Percentiles rank a stretch among this genome's conserved stretches.
Evolutionary conservation across 768 basidiomycete species (phyloP).

Genomic region (Suillus alpinus): DNA sequence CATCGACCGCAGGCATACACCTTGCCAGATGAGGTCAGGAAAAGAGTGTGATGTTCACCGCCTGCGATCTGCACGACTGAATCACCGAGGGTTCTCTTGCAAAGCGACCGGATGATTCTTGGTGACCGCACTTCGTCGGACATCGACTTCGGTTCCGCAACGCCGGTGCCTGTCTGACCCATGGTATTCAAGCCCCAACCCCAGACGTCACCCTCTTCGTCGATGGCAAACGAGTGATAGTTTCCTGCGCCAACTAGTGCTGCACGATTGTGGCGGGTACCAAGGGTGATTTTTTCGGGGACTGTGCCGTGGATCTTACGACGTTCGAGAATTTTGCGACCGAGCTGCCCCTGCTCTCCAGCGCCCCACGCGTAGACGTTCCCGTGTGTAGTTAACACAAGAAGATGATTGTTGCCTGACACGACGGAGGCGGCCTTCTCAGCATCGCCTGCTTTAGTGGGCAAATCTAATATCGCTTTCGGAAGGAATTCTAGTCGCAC

Average conservation of each 20-base stretch:
- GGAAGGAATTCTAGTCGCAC: constrained; percentile 68
- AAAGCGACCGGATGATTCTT: constrained; percentile 59
- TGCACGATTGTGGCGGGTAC: constrained; percentile 58
- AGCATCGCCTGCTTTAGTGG: constrained; percentile 57
- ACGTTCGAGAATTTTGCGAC: constrained; percentile 84
- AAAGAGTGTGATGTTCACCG: constrained; percentile 88
- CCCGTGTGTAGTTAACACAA: constrained; percentile 87
- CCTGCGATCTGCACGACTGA: constrained; percentile 71
- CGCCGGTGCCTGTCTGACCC: constrained; percentile 74
- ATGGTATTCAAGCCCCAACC: constrained; percentile 95
- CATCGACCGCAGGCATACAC: constrained; percentile 87
- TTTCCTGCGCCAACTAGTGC: constrained; percentile 76
- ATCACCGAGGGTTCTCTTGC: constrained; percentile 57
- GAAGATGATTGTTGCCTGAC: constrained; percentile 84
- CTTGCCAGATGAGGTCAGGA: constrained; percentile 78
- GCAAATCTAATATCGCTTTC: constrained; percentile 53
- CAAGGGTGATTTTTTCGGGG: constrained; percentile 84
- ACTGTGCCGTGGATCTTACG: constrained; percentile 86
- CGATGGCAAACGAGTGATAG: constrained; percentile 89
- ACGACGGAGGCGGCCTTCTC: constrained; percentile 76
- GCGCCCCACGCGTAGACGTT: constrained; percentile 88
- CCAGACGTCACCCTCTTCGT: constrained; percentile 80
- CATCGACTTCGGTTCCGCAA: constrained; percentile 43
- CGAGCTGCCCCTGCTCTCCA: constrained; percentile 88
- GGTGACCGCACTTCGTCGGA: constrained; percentile 59